Percentiles rank a stretch among this genome's conserved stretches.
These are phyloP conservation scores for Polytrichum formosum DNA, from an alignment of 225 moss, liverwort and hornwort species.

Conservation along the genomic window DNA sequence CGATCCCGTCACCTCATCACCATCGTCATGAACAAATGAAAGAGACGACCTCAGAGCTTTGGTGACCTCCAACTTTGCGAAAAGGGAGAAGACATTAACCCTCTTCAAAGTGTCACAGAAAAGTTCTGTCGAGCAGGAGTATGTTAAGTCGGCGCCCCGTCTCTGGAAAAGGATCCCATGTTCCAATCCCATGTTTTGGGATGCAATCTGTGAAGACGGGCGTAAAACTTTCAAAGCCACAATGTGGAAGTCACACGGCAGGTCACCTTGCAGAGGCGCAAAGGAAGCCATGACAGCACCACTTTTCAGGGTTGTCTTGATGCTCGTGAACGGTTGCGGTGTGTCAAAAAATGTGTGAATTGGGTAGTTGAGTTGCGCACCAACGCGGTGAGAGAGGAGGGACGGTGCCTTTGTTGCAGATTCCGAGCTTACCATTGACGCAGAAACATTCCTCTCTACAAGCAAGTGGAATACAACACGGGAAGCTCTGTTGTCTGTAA, in stretches of 20 bases:
- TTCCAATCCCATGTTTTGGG: conserved; percentile 24
- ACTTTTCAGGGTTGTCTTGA: conserved; percentile 34
- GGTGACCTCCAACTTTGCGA: conserved; percentile 45
- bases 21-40: conserved; percentile 64
- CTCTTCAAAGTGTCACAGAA: conserved; percentile 40
- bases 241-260: conserved; percentile 87
- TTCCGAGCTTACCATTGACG: conserved; percentile 15
- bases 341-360: conserved; percentile 74
- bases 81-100: conserved; percentile 39
- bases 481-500: conserved; percentile 81
- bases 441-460: conserved; percentile 58
- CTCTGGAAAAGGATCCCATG: conserved; percentile 71
- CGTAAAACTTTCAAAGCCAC: conserved; percentile 67
- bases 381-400: conserved; percentile 84
- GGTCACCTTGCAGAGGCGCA: conserved; percentile 47
- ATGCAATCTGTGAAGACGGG: conserved; percentile 23
- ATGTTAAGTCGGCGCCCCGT: conserved; percentile 67
- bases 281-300: conserved; percentile 28
- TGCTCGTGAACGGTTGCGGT: conserved; percentile 50
- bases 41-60: conserved; percentile 51
- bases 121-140: conserved; percentile 26
- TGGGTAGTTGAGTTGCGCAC: conserved; percentile 81
- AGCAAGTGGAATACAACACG: conserved; percentile 82
- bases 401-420: conserved; percentile 53
- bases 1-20: conserved; percentile 33